phyloP scores from a whole-genome alignment of 2,329 filamentous ascomycete genomes.

The Calonectria leucothoes region DNA sequence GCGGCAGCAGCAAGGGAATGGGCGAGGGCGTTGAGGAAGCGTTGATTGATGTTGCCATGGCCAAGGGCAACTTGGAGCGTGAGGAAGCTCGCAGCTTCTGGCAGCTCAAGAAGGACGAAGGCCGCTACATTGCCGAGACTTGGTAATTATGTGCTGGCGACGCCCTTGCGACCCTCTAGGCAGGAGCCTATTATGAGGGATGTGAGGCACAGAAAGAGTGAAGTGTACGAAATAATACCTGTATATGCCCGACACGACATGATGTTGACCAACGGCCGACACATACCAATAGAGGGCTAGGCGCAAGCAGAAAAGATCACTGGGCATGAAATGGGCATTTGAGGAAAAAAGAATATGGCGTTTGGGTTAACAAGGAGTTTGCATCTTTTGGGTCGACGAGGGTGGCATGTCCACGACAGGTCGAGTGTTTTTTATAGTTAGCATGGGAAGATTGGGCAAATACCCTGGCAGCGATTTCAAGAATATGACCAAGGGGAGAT shows the following conservation, averaged over 20 bases:
- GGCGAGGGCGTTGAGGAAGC: conserved; percentile 94
- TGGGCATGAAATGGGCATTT: conserved; percentile 27
- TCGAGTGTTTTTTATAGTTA: neutral
- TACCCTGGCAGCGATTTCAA: conserved; percentile 9
- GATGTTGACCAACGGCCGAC: conserved; percentile 27
- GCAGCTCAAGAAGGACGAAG: conserved; percentile 89
- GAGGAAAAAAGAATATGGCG: conserved; percentile 31
- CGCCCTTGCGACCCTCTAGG: neutral
- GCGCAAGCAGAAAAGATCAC: conserved; percentile 33
- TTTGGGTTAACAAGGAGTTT: conserved; percentile 14
- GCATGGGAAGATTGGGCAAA: conserved; percentile 3
- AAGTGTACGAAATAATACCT: conserved; percentile 7
- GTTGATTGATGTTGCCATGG: conserved; percentile 89
- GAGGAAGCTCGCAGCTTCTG: conserved; percentile 90
- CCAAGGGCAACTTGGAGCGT: conserved; percentile 86
- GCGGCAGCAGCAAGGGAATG: conserved; percentile 95
- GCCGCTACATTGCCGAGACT: conserved; percentile 93
- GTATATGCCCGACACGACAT: conserved; percentile 13
- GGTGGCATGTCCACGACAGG: neutral
- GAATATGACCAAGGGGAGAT: neutral
- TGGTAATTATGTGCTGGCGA: conserved; percentile 59
- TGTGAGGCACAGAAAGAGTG: neutral
- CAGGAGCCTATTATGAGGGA: neutral
- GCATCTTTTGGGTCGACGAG: neutral
- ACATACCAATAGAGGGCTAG: conserved; percentile 30